phyloP scores from a whole-genome alignment of 352 stramenopile genomes.

The Phytophthora agathidicida region DNA sequence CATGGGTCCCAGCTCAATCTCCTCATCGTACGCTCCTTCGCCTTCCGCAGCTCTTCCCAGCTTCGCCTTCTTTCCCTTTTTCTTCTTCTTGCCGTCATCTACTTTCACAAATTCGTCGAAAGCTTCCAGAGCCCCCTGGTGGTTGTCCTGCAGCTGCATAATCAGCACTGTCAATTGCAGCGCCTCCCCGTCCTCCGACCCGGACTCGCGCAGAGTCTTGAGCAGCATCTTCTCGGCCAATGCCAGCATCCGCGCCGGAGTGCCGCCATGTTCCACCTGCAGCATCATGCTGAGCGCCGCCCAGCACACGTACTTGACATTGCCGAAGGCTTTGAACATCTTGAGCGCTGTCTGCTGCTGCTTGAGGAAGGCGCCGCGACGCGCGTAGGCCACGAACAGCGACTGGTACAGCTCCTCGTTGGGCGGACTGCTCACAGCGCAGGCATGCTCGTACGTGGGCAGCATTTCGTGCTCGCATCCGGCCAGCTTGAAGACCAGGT shows the following conservation, averaged over 20 bases:
- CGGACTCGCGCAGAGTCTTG: slow-evolving; percentile 69
- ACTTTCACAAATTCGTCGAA: slow-evolving; percentile 75
- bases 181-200: slow-evolving; percentile 68
- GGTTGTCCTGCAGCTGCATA: slow-evolving; percentile 73
- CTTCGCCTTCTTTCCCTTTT: slow-evolving; percentile 24
- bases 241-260: slow-evolving; percentile 74
- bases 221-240: slow-evolving; percentile 84
- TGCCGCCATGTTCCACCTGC: slow-evolving; percentile 72
- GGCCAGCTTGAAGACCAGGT: slow-evolving; percentile 79
- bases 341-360: slow-evolving; percentile 89
- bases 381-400: slow-evolving; percentile 76
- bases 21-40: slow-evolving; percentile 78
- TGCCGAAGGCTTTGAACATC: slow-evolving; percentile 83
- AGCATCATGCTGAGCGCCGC: slow-evolving; percentile 84
- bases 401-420: slow-evolving; percentile 76
- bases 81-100: slow-evolving; percentile 24
- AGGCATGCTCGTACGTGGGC: slow-evolving; percentile 74
- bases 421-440: slow-evolving; percentile 44
- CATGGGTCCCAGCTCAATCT: slow-evolving; percentile 86
- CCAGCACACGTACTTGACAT: slow-evolving; percentile 84
- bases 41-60: slow-evolving; percentile 72
- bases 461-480: slow-evolving; percentile 84
- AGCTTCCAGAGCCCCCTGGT: slow-evolving; percentile 61
- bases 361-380: slow-evolving; percentile 76
- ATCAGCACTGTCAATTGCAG: slow-evolving; percentile 76